phyloP scores from a whole-genome alignment of 2,329 filamentous ascomycete genomes.

The Aureobasidium namibiae region DNA sequence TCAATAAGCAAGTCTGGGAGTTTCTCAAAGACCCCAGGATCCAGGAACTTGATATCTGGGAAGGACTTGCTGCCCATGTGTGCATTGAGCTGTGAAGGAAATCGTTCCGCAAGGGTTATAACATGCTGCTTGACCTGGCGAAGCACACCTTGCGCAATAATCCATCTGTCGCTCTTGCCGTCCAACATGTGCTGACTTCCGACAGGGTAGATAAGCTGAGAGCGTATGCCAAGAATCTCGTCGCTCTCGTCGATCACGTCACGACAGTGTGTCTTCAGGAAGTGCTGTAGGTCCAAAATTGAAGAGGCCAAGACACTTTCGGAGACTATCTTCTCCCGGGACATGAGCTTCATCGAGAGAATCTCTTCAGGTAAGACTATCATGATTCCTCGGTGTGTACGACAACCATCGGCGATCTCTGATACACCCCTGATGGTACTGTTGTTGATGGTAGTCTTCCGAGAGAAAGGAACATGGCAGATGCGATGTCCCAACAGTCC shows the following conservation, averaged over 20 bases:
- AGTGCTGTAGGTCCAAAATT: constrained; percentile 46
- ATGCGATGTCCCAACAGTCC: constrained; percentile 47
- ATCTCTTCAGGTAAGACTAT: constrained; percentile 56
- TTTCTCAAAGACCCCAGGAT: constrained; percentile 27
- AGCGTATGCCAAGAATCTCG: constrained; percentile 33
- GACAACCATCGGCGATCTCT: neutral
- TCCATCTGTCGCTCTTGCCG: constrained; percentile 33
- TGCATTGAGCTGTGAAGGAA: constrained; percentile 44
- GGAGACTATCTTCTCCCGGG: constrained; percentile 49
- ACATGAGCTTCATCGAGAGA: constrained; percentile 57
- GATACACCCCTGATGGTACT: neutral
- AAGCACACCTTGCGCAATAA: constrained; percentile 29
- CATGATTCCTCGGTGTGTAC: constrained; percentile 40
- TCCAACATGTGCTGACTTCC: constrained; percentile 34
- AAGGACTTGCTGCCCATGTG: constrained; percentile 37
- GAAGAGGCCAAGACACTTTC: constrained; percentile 32
- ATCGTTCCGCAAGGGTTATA: constrained; percentile 29
- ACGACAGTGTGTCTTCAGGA: constrained; percentile 42
- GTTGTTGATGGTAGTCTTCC: constrained; percentile 35
- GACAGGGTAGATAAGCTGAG: constrained; percentile 38
- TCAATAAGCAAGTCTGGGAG: constrained; percentile 24
- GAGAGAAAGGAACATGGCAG: constrained; percentile 51
- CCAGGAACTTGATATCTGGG: constrained; percentile 50
- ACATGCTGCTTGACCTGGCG: constrained; percentile 23
- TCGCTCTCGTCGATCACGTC: constrained; percentile 59